Conservation (phyloP, 805 yeast genomes). For the Kockiozyma suomiensis region DNA sequence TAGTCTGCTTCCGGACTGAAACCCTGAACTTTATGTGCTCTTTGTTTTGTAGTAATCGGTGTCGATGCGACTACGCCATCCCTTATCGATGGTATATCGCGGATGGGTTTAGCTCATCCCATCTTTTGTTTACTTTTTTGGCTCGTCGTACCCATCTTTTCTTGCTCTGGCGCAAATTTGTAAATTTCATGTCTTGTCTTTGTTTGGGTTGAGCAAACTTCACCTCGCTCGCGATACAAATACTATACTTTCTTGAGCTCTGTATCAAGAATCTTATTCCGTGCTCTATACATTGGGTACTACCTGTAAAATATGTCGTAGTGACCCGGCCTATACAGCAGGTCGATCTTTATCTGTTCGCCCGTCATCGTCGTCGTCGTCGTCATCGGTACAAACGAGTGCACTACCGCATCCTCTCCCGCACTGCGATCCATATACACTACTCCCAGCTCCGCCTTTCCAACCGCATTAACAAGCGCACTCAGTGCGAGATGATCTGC, state of each 20-base stretch:
- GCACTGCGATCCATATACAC: conserved; percentile 35
- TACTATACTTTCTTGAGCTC: neutral
- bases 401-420: conserved; percentile 28
- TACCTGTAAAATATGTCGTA: conserved; percentile 33
- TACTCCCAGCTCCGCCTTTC: conserved; percentile 25
- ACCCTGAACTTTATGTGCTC: neutral
- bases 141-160: conserved; percentile 2
- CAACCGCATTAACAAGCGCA: conserved; percentile 34
- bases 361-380: neutral
- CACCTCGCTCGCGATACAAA: no score
- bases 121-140: neutral
- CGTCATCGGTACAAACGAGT: conserved; percentile 21
- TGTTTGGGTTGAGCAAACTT: neutral
- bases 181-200: neutral
- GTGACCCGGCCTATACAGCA: conserved; percentile 37
- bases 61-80: neutral
- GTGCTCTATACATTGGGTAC: neutral
- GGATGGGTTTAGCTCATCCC: neutral
- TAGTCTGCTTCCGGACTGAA: neutral
- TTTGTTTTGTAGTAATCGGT: neutral
- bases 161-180: neutral
- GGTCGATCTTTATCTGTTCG: conserved; percentile 16
- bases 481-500: conserved; percentile 36
- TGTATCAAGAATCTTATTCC: neutral
- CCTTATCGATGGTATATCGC: neutral